Base-by-base conservation (phyloP, 1,284 basidiomycete species). In the Trichosporon inkin region DNA sequence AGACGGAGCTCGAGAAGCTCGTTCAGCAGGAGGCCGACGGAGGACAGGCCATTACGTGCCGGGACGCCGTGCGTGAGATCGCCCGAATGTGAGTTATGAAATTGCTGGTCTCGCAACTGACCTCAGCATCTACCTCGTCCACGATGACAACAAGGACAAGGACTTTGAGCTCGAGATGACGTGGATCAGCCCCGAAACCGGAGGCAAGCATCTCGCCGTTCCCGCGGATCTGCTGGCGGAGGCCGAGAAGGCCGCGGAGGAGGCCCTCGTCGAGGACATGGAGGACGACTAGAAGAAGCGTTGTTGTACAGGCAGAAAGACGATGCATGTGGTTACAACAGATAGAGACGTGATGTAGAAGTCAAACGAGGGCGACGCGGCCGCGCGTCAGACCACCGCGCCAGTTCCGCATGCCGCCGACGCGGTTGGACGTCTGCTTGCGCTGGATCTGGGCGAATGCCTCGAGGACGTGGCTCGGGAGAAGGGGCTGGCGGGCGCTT, bases 161-260 rank as follows among this genome's bases (percentile, higher is more conserved):
- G 95, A 99, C 80, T 99, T 99, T 69, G 96, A 99, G 77, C 84
- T 99, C 22, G 96, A 99, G 78, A 85, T 99, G 83, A 91, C 93
- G 38, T 99, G 96, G 96, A 86, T 98, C 62, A 86, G 92, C 32
- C 83, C 86, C 28, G 92, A 96, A 79, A 90, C 89, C 20, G 86
- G 88, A 28, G 86, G 86, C 52, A 79, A 87, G 56, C 93, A 98
- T 77, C 81, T 84, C 34, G 83, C 86, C 13, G 91, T 99, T 57
- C 95, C 95, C 34, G 85, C 84, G 60, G 92, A 92, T 44, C 80
- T 98, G 62, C 82, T 88, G 54, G 83, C 86, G 24, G 92, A 94
- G 73, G 96, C 95, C 39, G 90, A 96, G 72, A 82, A 82, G 59
- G 89, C 89, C 78, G 96, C 94, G 5, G 92, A 90, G 80, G 90